Base-by-base conservation (phyloP, 169 alveolate genomes). In the Plasmodium gaboni region DNA sequence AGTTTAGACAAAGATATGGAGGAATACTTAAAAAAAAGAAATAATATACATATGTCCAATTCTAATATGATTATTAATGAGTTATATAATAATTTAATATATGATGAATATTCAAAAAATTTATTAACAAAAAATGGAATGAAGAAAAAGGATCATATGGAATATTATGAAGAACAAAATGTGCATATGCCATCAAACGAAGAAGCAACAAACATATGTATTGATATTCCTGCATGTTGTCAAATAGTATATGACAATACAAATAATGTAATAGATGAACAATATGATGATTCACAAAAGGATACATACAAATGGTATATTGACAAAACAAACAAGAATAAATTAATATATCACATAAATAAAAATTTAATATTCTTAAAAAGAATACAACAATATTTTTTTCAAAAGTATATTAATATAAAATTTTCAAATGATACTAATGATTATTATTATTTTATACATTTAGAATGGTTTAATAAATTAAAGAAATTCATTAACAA, bases 351-450 rank as follows among this genome's bases (percentile, higher is more conserved):
- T 26, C 55, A 46, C 44, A 76, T 76, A 19, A 42, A 26, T 48
- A 76, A 76, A 76, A 76, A 76, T 76, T n/a, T 76, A 50, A 46
- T 68, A 26, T 76, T 76, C 38, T 15, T 76, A 22, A 76, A 76
- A 76, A 76, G 70, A 64, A 76, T 76, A 65, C 89, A 76, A 76
- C 57, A 76, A 76, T 76, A 76, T 64, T 76, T 76, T 51, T 76
- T 63, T 42, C 44, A 61, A 68, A 76, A 76, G 51, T 76, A 76
- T 76, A 76, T 76, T 76, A 24, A 76, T 12, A 76, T 76, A 13
- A 76, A 57, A 76, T 76, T 76, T 69, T 71, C 78, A 64, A 48
- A 76, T 76, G 89, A 76, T 42, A 26, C 44, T 12, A 65, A 42
- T 76, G 55, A 76, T 55, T 57, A 64, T 44, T 69, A 42, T 42